Conservation (phyloP, 371 early-diverging fungal species). For the Sanchytrium tribonematis region DNA sequence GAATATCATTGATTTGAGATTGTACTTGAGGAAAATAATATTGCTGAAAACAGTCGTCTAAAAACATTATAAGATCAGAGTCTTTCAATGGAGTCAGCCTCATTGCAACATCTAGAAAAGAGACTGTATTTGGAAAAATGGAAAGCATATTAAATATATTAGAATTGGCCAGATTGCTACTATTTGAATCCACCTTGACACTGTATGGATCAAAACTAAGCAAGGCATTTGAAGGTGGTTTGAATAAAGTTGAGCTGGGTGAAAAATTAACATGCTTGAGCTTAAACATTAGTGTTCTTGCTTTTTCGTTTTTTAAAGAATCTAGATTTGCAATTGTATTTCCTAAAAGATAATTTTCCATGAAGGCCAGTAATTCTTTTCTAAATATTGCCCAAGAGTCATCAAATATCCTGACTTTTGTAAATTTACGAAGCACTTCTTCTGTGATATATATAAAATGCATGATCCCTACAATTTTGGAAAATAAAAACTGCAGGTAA, state of each 20-base stretch:
- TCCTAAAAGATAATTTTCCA: background rate
- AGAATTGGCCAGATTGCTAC: background rate
- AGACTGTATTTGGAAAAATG: background rate
- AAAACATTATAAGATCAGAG: background rate
- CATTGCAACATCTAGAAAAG: background rate
- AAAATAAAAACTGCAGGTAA: background rate
- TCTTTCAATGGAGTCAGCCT: background rate
- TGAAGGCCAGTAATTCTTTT: background rate
- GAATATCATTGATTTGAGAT: background rate
- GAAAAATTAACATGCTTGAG: background rate
- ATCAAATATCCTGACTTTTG: background rate
- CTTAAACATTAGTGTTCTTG: background rate
- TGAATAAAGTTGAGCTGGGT: background rate
- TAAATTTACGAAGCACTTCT: background rate
- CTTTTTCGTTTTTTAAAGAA: background rate
- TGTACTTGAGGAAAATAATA: background rate
- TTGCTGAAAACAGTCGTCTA: background rate
- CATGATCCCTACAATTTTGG: background rate
- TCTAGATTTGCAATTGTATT: background rate
- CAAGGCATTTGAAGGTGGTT: background rate
- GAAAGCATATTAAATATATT: background rate
- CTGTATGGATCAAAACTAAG: background rate
- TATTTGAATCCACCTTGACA: background rate
- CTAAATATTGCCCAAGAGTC: background rate
- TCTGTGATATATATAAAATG: background rate